Evolutionary conservation across 2,329 filamentous ascomycete species (phyloP).

Genomic region (Trichoderma lentiforme): DNA sequence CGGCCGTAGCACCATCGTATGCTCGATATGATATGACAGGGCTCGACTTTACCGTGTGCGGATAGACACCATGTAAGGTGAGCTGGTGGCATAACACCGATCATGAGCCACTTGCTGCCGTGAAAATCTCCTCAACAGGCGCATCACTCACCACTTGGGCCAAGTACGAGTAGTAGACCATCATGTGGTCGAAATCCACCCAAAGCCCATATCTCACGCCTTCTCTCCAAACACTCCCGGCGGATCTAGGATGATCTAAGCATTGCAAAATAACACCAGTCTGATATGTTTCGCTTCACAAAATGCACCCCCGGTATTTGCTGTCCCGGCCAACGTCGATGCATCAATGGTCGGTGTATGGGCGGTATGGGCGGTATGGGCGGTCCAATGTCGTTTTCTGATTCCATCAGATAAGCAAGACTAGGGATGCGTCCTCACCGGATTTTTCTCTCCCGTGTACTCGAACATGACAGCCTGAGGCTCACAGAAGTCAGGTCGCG

Average conservation of each 20-base stretch:
- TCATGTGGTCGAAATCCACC: neutral
- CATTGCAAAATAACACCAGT: neutral
- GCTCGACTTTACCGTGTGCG: neutral
- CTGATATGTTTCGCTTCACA: neutral
- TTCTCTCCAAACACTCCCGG: neutral
- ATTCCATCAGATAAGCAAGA: neutral
- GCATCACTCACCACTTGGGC: neutral
- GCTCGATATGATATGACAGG: slow-evolving; percentile 2
- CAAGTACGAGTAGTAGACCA: neutral
- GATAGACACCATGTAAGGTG: neutral
- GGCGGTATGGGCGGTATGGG: neutral
- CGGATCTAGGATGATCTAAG: neutral
- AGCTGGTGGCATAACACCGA: neutral
- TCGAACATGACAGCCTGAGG: neutral
- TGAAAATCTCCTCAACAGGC: neutral
- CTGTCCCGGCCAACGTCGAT: neutral
- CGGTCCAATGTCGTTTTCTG: neutral
- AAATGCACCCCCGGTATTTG: neutral
- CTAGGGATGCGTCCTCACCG: neutral
- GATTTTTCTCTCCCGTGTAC: neutral
- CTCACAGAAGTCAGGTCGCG: neutral
- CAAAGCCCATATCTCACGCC: neutral
- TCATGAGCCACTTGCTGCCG: neutral
- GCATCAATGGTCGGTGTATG: neutral
- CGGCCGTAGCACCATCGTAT: slow-evolving; percentile 1